Conservation (phyloP, 768 basidiomycete genomes). For the Holtermannia corniformis region DNA sequence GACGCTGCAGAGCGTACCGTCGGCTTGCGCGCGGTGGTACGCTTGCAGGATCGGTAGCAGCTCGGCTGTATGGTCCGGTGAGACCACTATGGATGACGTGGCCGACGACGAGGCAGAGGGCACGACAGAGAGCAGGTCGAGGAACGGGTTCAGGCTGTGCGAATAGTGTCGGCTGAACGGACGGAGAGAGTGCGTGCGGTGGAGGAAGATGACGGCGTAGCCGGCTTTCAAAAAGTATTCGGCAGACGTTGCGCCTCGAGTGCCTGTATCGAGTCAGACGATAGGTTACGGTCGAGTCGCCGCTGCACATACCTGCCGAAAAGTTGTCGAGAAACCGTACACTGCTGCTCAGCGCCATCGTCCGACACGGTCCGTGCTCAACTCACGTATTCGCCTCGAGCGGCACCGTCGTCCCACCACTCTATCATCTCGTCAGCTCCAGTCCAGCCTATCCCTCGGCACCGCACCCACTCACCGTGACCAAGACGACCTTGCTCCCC, state of each 20-base stretch:
- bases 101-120: conserved; percentile 1
- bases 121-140: conserved; percentile 77
- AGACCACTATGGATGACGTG: conserved; percentile 52
- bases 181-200: conserved; percentile 92
- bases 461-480: conserved; percentile 61
- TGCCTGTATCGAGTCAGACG: too few species aligned
- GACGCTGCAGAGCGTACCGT: conserved; percentile 68
- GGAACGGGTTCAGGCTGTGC: conserved; percentile 94
- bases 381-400: conserved; percentile 98
- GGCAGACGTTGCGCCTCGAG: conserved; percentile 91
- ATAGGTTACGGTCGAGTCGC: background rate
- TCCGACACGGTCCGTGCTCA: too few species aligned
- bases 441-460: background rate
- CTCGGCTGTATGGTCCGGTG: conserved; percentile 53
- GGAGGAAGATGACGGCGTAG: conserved; percentile 98
- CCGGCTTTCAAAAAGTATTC: conserved; percentile 85
- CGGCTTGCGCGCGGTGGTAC: conserved; percentile 69
- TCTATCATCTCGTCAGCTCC: conserved; percentile 47
- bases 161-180: conserved; percentile 97
- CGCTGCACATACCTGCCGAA: conserved; percentile 66
- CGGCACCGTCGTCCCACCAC: conserved; percentile 95
- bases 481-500: conserved; percentile 73
- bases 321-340: conserved; percentile 98
- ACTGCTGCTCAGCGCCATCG: conserved; percentile 46
- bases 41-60: conserved; percentile 63